Base-by-base conservation (phyloP, 75 land plant genomes). In the Selaginella moellendorffii region DNA sequence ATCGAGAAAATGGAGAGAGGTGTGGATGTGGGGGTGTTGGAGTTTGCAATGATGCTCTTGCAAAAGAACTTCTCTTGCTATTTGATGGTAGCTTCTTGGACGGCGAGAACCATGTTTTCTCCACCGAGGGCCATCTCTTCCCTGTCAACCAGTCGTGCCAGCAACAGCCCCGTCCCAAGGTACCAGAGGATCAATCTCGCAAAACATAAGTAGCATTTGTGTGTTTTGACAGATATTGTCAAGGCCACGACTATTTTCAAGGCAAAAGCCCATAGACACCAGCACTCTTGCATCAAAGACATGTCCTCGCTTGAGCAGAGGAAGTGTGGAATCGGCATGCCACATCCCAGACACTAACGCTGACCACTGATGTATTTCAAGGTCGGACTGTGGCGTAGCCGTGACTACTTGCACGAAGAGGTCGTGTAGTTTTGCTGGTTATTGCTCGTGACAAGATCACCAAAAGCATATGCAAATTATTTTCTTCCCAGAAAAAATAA, bases 401-500 rank as follows among this genome's bases (percentile, higher is more conserved):
- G 74, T 88, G 28, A 76, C 70, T 28, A 76, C 67, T 27, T 88
- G 93, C 63, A 76, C 84, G 64, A 23, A 75, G 58, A 78, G 93
- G 70, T 76, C 83, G 24, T 88, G 93, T 63, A 88, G 93, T 66
- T 59, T 74, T 25, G 81, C 85, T 69, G 93, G 93, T 0, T 88
- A 80, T 58, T 88, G 93, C 46, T 5, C 46, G 10, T 36, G 10
- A 5, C 14, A 36, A 36, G n/a, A n/a, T n/a, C n/a, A n/a, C n/a
- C n/a, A n/a, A n/a, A n/a, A n/a, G n/a, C n/a, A n/a, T n/a, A n/a
- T n/a, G n/a, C n/a, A n/a, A n/a, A n/a, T n/a, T n/a, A n/a, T n/a
- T n/a, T n/a, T n/a, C n/a, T n/a, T n/a, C n/a, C n/a, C n/a, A n/a
- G n/a, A n/a, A n/a, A n/a, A n/a, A n/a, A n/a, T n/a, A n/a, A n/a